phyloP scores from a whole-genome alignment of 345 rosid genomes.

The Physaria fendleri region DNA sequence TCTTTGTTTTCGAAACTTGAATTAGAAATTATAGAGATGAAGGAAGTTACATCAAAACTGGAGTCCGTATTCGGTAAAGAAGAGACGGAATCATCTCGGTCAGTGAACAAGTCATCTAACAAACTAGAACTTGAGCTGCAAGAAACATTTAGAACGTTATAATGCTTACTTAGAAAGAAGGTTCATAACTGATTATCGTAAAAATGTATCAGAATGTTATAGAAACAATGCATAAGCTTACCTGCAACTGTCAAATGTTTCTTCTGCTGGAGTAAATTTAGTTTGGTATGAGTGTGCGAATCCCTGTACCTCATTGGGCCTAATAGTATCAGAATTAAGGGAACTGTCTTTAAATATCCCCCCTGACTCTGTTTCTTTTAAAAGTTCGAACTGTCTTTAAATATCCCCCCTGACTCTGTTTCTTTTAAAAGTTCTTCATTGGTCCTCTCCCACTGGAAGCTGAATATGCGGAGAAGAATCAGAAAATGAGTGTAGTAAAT shows the following conservation, averaged over 20 bases:
- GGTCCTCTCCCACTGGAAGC: no score
- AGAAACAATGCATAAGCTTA: background rate
- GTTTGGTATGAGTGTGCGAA: conserved; percentile 19
- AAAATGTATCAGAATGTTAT: background rate
- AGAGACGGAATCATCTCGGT: conserved; percentile 28
- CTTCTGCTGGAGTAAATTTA: conserved; percentile 22
- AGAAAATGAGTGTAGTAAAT: background rate
- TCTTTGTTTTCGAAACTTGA: conserved; percentile 6
- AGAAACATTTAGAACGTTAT: conserved; percentile 1
- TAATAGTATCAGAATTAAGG: background rate
- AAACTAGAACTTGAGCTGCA: conserved; percentile 19
- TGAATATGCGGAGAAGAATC: background rate
- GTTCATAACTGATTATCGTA: background rate
- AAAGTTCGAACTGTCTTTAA: conserved; percentile 13
- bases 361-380: conserved; percentile 9
- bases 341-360: conserved; percentile 11
- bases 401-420: conserved; percentile 3
- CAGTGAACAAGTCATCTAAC: conserved; percentile 29
- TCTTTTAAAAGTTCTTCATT: conserved; percentile 8
- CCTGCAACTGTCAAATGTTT: conserved; percentile 19
- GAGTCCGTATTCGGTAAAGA: conserved; percentile 10
- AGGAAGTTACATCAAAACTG: conserved; percentile 8
- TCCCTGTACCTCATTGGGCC: conserved; percentile 18
- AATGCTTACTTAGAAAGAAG: background rate
- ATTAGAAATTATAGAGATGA: background rate